These are phyloP conservation scores for Melaleuca quinquenervia DNA, from an alignment of 345 rosid species.

Conservation along the genomic window DNA sequence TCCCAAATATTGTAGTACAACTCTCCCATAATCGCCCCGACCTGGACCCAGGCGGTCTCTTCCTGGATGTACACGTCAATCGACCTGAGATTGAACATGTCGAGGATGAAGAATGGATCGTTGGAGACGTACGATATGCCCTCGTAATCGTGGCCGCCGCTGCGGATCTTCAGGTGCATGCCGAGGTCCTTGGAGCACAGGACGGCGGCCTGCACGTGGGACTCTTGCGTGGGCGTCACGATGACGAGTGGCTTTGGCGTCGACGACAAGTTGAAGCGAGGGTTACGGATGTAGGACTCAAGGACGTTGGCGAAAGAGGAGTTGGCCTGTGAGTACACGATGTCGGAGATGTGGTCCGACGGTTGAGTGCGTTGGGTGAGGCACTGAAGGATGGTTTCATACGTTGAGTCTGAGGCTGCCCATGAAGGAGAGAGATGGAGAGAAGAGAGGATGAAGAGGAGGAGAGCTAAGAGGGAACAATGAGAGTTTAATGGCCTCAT, in stretches of 20 bases:
- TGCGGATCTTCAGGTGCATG: conserved; percentile 29
- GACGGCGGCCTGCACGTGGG: conserved; percentile 40
- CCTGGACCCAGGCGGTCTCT: conserved; percentile 34
- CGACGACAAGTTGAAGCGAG: conserved; percentile 26
- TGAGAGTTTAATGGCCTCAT: background rate
- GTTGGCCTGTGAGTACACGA: background rate
- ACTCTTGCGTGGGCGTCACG: conserved; percentile 22
- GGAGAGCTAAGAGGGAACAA: background rate
- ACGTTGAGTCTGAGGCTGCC: background rate
- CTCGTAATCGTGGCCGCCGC: conserved; percentile 52
- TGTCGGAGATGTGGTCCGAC: background rate
- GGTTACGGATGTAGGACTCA: conserved; percentile 25
- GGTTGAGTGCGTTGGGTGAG: background rate
- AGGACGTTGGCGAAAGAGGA: conserved; percentile 7
- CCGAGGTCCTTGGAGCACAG: conserved; percentile 16
- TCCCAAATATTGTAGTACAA: conserved; percentile 26
- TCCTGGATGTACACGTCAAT: conserved; percentile 15
- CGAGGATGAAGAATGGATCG: conserved; percentile 29
- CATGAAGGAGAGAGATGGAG: background rate
- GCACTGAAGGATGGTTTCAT: conserved; percentile 1
- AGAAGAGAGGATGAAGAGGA: background rate
- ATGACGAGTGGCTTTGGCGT: conserved; percentile 34
- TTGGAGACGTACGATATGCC: conserved; percentile 44
- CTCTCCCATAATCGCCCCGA: conserved; percentile 40
- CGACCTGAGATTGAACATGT: conserved; percentile 26